Percentiles rank a stretch among this genome's conserved stretches.
Evolutionary conservation across 345 rosid species (phyloP).

Genomic region (Gossypium turneri): DNA sequence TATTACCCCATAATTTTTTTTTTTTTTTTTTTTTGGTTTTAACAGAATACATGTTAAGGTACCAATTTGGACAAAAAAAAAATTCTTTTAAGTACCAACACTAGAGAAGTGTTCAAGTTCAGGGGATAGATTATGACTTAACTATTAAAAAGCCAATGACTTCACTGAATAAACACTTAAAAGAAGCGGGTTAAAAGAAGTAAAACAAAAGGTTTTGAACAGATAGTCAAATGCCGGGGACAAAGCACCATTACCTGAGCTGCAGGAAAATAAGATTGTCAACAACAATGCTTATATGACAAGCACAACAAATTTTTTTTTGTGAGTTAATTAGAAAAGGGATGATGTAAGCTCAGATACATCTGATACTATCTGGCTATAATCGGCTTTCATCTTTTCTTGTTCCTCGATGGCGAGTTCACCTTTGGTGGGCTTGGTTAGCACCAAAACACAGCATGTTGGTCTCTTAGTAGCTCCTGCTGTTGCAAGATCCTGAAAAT

Average conservation of each 20-base stretch:
- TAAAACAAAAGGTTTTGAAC: not conserved
- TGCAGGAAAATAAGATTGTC: slow-evolving; percentile 7
- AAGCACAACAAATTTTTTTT: not conserved
- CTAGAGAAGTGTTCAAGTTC: no score
- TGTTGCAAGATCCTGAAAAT: slow-evolving; percentile 78
- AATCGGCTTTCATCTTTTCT: slow-evolving; percentile 59
- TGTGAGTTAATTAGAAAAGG: slow-evolving; percentile 28
- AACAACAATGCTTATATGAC: slow-evolving; percentile 2
- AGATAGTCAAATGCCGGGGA: not conserved
- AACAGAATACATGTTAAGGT: no score
- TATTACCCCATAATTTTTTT: no score
- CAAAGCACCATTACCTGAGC: not conserved
- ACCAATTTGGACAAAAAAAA: no score
- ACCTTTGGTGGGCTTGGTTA: slow-evolving; percentile 77
- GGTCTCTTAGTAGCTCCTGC: slow-evolving; percentile 95
- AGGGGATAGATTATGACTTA: no score
- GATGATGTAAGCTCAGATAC: slow-evolving; percentile 57
- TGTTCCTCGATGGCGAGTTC: slow-evolving; percentile 60
- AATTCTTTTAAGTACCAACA: no score
- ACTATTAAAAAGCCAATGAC: no score
- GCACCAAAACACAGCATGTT: slow-evolving; percentile 85
- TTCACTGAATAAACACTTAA: not conserved
- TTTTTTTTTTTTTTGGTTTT: no score
- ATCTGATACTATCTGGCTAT: slow-evolving; percentile 53
- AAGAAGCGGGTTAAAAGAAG: not conserved